phyloP scores from a whole-genome alignment of 768 basidiomycete species.

The Termitomyces sp. region DNA sequence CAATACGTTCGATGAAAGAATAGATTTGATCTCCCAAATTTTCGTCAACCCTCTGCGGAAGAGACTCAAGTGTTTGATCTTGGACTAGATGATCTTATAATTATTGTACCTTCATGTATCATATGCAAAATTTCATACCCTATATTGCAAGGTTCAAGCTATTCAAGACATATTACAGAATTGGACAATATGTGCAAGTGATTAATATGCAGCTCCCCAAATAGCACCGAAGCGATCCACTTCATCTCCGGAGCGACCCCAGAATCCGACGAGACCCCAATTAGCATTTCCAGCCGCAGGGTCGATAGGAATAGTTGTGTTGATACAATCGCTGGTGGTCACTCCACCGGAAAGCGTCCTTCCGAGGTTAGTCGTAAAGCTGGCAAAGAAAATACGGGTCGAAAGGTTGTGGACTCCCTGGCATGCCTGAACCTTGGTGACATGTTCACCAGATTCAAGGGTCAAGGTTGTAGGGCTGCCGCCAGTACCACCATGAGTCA shows the following conservation, averaged over 20 bases:
- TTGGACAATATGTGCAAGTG: neutral
- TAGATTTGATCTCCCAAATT: too few species aligned
- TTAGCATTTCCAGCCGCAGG: slow-evolving; percentile 17
- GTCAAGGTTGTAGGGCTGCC: slow-evolving; percentile 24
- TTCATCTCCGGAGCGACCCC: slow-evolving; percentile 24
- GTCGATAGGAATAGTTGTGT: slow-evolving; percentile 22
- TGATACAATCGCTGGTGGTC: slow-evolving; percentile 22
- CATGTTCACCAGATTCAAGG: slow-evolving; percentile 19
- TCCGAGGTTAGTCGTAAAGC: slow-evolving; percentile 25
- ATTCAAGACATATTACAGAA: neutral
- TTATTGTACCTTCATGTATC: neutral
- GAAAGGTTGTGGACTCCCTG: slow-evolving; percentile 18
- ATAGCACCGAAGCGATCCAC: slow-evolving; percentile 24
- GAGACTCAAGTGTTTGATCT: neutral
- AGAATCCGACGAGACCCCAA: slow-evolving; percentile 29
- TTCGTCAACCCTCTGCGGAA: too few species aligned
- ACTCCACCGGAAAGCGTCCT: slow-evolving; percentile 21
- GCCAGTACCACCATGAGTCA: slow-evolving; percentile 29
- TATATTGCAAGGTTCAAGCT: neutral
- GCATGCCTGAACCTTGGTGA: slow-evolving; percentile 21
- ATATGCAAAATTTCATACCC: too few species aligned
- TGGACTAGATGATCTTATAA: neutral
- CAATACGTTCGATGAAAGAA: too few species aligned
- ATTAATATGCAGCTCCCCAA: slow-evolving; percentile 25
- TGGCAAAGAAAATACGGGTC: slow-evolving; percentile 27